phyloP scores from a whole-genome alignment of 441 rosid species.

The Theobroma grandiflorum region DNA sequence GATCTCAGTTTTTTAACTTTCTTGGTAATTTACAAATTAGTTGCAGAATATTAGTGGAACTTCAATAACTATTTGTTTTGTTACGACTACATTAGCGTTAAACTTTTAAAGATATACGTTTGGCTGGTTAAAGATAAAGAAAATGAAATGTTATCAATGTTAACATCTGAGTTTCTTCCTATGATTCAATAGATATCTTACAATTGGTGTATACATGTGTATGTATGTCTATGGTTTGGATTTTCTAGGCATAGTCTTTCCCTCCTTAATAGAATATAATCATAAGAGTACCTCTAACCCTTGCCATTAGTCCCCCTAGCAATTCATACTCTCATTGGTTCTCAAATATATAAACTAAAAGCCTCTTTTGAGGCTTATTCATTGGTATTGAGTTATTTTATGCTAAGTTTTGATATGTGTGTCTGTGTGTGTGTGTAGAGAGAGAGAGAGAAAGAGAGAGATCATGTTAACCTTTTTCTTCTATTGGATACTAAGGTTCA shows the following conservation, averaged over 20 bases:
- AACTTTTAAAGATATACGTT: constrained; percentile 10
- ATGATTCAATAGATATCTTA: neutral
- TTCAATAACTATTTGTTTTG: constrained; percentile 6
- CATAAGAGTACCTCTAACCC: neutral
- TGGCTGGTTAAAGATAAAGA: neutral
- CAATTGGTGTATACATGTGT: neutral
- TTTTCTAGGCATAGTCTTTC: neutral
- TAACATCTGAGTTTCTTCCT: neutral
- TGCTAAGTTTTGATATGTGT: too few relatives aligned
- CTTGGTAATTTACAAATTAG: constrained; percentile 56
- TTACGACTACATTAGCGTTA: neutral
- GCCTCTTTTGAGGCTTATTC: too few relatives aligned
- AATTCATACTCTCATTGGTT: too few relatives aligned
- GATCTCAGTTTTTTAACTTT: constrained; percentile 82
- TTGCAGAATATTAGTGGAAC: neutral
- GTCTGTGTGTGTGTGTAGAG: too few relatives aligned
- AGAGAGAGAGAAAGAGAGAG: neutral
- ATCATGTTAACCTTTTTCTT: neutral
- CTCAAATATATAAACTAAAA: too few relatives aligned
- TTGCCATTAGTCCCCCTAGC: neutral
- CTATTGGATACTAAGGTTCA: neutral
- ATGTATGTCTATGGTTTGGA: neutral
- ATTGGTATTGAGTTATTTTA: too few relatives aligned
- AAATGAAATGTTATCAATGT: neutral
- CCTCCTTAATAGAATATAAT: neutral